phyloP scores from a whole-genome alignment of 139 green algal genomes.

The Tetradesmus lagerheimii region DNA sequence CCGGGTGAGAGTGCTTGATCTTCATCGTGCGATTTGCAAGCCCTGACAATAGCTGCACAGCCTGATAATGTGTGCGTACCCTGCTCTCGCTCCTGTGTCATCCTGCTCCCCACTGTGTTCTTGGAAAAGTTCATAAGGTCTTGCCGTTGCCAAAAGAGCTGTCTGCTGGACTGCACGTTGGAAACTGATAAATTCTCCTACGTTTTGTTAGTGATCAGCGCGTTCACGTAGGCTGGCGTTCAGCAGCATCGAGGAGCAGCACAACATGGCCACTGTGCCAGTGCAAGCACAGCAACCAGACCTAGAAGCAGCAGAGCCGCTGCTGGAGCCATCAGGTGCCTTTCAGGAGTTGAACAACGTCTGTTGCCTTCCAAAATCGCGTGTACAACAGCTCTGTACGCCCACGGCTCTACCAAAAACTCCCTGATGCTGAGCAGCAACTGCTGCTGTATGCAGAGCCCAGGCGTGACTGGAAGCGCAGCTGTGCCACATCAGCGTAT shows the following conservation, averaged over 20 bases:
- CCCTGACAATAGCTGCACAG: neutral
- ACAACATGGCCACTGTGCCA: neutral
- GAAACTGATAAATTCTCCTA: too few species aligned
- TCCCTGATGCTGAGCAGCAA: neutral
- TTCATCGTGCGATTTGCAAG: too few species aligned
- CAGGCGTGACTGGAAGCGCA: conserved; percentile 1
- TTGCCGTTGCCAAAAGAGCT: neutral
- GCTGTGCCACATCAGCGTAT: conserved; percentile 33
- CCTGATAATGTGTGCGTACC: neutral
- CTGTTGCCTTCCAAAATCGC: too few species aligned
- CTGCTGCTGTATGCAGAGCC: neutral
- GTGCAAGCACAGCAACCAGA: neutral
- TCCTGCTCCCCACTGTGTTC: neutral
- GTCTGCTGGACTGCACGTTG: too few species aligned
- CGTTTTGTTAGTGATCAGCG: neutral
- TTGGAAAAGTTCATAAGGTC: neutral
- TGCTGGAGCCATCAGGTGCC: conserved; percentile 27
- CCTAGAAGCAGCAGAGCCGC: conserved; percentile 7
- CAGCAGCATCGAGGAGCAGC: neutral
- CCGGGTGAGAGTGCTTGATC: too few species aligned
- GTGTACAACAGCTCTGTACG: neutral
- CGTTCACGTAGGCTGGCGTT: neutral
- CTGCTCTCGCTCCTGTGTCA: neutral
- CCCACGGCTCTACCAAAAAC: too few species aligned
- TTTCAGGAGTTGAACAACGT: too few species aligned